Conservation (phyloP, 768 basidiomycete genomes). For the Rossbeevera mucosa region DNA sequence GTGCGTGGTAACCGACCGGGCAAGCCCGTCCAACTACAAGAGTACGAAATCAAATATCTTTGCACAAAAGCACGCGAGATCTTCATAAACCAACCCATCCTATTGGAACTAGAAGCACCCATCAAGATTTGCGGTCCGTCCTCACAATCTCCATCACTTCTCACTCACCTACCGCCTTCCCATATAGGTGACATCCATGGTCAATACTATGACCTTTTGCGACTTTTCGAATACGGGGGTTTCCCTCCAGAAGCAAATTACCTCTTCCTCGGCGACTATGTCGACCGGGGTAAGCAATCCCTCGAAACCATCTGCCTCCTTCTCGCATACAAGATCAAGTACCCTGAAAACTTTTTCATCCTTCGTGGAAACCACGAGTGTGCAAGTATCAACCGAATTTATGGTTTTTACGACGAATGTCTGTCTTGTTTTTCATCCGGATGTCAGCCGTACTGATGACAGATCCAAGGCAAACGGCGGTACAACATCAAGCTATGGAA, state of each 20-base stretch:
- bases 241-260: constrained; percentile 99
- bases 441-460: constrained; percentile 9
- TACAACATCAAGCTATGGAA: constrained; percentile 99
- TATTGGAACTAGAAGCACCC: constrained; percentile 96
- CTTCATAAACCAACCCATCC: constrained; percentile 98
- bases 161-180: constrained; percentile 20
- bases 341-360: constrained; percentile 99
- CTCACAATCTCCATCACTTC: constrained; percentile 1
- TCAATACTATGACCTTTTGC: constrained; percentile 97
- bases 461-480: constrained; percentile 84
- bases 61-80: constrained; percentile 99
- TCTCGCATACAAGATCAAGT: constrained; percentile 99
- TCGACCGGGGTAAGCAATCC: constrained; percentile 98
- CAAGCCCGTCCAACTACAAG: constrained; percentile 95
- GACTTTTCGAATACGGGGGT: constrained; percentile 97
- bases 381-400: constrained; percentile 98
- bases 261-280: constrained; percentile 98
- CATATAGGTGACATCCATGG: constrained; percentile 92
- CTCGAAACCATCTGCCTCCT: constrained; percentile 99
- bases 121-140: constrained; percentile 98
- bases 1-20: constrained; percentile 98
- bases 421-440: constrained; percentile 31
- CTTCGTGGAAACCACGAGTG: constrained; percentile 98
- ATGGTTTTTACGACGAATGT: constrained; percentile 99
- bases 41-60: constrained; percentile 99